These are phyloP conservation scores for Aspergillus novofumigatus DNA, from an alignment of 2,329 filamentous ascomycete genomes.

Conservation along the genomic window DNA sequence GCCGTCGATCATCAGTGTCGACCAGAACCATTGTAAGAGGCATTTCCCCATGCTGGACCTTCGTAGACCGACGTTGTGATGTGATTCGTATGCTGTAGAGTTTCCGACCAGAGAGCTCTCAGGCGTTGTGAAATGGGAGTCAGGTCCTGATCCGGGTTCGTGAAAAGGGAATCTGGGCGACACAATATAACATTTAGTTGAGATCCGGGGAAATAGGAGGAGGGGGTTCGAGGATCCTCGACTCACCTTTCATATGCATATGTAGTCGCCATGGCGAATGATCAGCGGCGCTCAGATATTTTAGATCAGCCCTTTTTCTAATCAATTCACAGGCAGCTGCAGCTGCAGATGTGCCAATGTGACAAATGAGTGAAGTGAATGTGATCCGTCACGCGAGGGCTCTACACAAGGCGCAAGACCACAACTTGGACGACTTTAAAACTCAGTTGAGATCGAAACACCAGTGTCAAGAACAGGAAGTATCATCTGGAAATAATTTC, in stretches of 20 bases:
- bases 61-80: neutral
- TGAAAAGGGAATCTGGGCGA: neutral
- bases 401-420: neutral
- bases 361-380: neutral
- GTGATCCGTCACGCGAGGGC: neutral
- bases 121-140: neutral
- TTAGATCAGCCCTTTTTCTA: neutral
- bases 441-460: neutral
- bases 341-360: neutral
- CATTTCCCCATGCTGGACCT: constrained; percentile 2
- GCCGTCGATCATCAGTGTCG: constrained; percentile 14
- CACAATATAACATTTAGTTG: neutral
- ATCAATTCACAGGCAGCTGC: neutral
- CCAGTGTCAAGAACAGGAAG: neutral
- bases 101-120: neutral
- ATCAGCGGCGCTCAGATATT: neutral
- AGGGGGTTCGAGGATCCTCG: neutral
- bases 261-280: neutral
- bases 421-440: neutral
- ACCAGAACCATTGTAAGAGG: constrained; percentile 21
- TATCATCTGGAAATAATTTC: neutral
- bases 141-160: neutral
- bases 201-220: neutral
- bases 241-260: neutral
- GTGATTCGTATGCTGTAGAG: neutral